A percentile compares a stretch with the other conserved stretches of the same genome.
Conservation (phyloP, 208 protist species). For the Trypanosoma theileri region DNA sequence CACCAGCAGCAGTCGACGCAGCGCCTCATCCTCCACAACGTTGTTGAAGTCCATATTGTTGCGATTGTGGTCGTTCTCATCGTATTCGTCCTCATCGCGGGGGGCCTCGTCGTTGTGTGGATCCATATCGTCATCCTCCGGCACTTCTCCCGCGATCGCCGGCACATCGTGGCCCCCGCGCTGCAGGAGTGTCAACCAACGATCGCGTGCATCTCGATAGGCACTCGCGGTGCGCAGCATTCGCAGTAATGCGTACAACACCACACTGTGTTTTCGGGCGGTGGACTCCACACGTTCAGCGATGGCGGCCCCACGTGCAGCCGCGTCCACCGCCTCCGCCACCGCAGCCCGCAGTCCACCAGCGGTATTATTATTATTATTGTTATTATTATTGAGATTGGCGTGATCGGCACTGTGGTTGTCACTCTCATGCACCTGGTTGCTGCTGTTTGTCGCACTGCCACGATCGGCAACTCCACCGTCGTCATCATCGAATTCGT, state of each 20-base stretch:
- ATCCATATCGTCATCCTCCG: slow-evolving; percentile 76
- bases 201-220: slow-evolving; percentile 75
- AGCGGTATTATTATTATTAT: background rate
- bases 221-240: slow-evolving; percentile 54
- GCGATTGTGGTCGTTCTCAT: too few species aligned
- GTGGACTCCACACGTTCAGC: slow-evolving; percentile 39
- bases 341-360: slow-evolving; percentile 9
- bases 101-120: slow-evolving; percentile 69
- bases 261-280: slow-evolving; percentile 56
- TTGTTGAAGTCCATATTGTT: too few species aligned
- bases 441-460: background rate
- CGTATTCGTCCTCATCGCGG: slow-evolving; percentile 53
- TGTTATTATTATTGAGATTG: slow-evolving; percentile 1
- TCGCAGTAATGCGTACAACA: slow-evolving; percentile 64
- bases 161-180: slow-evolving; percentile 46
- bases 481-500: slow-evolving; percentile 47
- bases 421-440: too few species aligned
- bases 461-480: slow-evolving; percentile 25
- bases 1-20: slow-evolving; percentile 45
- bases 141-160: slow-evolving; percentile 39
- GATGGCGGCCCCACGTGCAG: slow-evolving; percentile 38
- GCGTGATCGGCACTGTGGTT: background rate
- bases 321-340: slow-evolving; percentile 20
- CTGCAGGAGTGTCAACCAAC: slow-evolving; percentile 40
- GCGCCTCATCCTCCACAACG: slow-evolving; percentile 49